These are phyloP conservation scores for Chaetomium fimeti DNA, from an alignment of 495 filamentous ascomycete species.

Conservation along the genomic window DNA sequence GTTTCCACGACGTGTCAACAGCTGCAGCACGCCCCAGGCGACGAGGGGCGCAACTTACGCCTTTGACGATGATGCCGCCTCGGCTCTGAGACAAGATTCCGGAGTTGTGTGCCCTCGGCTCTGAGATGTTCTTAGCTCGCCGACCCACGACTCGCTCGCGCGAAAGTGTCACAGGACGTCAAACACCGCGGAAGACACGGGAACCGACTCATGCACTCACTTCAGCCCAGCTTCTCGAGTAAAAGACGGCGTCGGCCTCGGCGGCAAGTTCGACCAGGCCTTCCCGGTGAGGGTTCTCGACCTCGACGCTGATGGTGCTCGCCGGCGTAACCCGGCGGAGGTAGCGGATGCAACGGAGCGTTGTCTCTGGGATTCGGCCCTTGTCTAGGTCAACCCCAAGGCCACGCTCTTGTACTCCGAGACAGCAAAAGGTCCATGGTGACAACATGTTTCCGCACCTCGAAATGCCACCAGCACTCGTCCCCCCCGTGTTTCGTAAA, in stretches of 20 bases:
- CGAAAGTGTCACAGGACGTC: neutral
- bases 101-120: slow-evolving; percentile 36
- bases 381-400: slow-evolving; percentile 28
- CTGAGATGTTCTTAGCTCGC: slow-evolving; percentile 23
- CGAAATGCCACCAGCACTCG: slow-evolving; percentile 70
- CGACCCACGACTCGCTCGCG: neutral
- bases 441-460: slow-evolving; percentile 47
- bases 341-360: slow-evolving; percentile 59
- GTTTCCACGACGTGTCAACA: slow-evolving; percentile 14
- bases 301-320: slow-evolving; percentile 62
- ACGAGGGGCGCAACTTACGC: slow-evolving; percentile 30
- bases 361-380: slow-evolving; percentile 66
- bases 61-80: slow-evolving; percentile 27
- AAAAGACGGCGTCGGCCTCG: slow-evolving; percentile 67
- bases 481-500: slow-evolving; percentile 9
- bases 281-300: slow-evolving; percentile 63
- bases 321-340: slow-evolving; percentile 50
- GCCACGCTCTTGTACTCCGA: neutral
- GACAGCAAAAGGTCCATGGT: neutral
- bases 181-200: neutral
- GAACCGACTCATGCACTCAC: slow-evolving; percentile 48
- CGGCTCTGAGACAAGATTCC: slow-evolving; percentile 38
- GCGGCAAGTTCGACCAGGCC: slow-evolving; percentile 61
- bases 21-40: slow-evolving; percentile 3
- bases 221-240: slow-evolving; percentile 67